Base-by-base conservation (phyloP, 139 green algal genomes). In the Nannochloris sp. region DNA sequence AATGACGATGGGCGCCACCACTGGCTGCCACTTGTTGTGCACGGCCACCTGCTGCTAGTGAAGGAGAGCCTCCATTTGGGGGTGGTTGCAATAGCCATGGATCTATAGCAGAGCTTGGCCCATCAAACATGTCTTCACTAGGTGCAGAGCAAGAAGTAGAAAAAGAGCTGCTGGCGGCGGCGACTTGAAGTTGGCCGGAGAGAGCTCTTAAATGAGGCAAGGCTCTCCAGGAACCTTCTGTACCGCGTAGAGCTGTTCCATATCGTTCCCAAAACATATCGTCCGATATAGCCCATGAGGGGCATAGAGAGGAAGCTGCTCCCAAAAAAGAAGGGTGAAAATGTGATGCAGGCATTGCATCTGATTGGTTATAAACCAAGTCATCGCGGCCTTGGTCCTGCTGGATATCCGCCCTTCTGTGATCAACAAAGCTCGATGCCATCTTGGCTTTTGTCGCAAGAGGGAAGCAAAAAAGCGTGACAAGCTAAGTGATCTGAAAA, bases 261-360 rank as follows among this genome's bases (percentile, higher is more conserved):
- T 68, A 64, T 1, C 67, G 58, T 25, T 61, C 14, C 34, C 42
- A 13, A 27, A 74, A 68, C 23, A 74, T 42, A 31, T 74, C 67
- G 1, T 51, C 32, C 6, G 67, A 51, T 4, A 74, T 25, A 31
- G 25, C 27, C 67, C 67, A 74, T 8, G 27, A 25, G 13, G 32
- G 35, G 2, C 19, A 51, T 51, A 19, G 42, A 51, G 42, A 51
- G 19, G 19, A 51, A 51, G 42, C 42, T 19, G 42, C 42, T 19
- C 19, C 42, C 42, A 51, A 51, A 51, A 27, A 27, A 27, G 19
- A 19, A 51, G 42, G n/a, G n/a, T n/a, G n/a, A n/a, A n/a, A n/a
- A n/a, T n/a, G n/a, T n/a, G n/a, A n/a, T n/a, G n/a, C n/a, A n/a
- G n/a, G n/a, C n/a, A n/a, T n/a, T n/a, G n/a, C n/a, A n/a, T n/a